phyloP scores from a whole-genome alignment of 164 flowering plant species.

The Pachysandra terminalis region DNA sequence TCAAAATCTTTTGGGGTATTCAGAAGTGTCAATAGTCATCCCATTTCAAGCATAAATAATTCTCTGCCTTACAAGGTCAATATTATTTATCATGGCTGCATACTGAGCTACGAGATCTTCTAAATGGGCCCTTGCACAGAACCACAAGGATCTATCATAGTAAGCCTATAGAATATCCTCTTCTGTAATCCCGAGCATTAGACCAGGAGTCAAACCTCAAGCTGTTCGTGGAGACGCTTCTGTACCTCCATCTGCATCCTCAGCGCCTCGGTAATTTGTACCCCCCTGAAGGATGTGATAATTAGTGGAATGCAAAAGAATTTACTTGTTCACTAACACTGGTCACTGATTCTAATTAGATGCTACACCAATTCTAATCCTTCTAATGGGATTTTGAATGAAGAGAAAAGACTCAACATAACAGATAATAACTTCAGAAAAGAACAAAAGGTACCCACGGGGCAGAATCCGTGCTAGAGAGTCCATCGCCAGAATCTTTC shows the following conservation, averaged over 20 bases:
- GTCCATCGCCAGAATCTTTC: conserved; percentile 51
- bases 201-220: conserved; percentile 39
- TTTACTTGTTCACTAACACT: neutral
- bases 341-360: neutral
- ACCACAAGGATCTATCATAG: neutral
- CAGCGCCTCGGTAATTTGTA: conserved; percentile 59
- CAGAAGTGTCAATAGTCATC: neutral
- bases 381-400: neutral
- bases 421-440: conserved; percentile 2
- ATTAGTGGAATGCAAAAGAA: conserved; percentile 5
- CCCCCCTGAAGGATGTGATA: conserved; percentile 33
- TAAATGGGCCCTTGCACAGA: neutral
- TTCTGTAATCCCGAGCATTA: neutral
- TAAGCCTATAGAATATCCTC: neutral
- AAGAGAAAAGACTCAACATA: neutral
- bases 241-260: conserved; percentile 77
- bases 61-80: no score
- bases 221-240: conserved; percentile 71
- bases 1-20: no score
- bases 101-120: neutral
- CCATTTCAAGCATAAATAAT: neutral
- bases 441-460: conserved; percentile 38
- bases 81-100: no score
- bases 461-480: conserved; percentile 49
- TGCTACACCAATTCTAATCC: neutral